Evolutionary conservation across 1,284 basidiomycete genomes (phyloP), one percentile per base, ranked within the genome.

Genomic region (Cryptococcus maquisensis): DNA sequence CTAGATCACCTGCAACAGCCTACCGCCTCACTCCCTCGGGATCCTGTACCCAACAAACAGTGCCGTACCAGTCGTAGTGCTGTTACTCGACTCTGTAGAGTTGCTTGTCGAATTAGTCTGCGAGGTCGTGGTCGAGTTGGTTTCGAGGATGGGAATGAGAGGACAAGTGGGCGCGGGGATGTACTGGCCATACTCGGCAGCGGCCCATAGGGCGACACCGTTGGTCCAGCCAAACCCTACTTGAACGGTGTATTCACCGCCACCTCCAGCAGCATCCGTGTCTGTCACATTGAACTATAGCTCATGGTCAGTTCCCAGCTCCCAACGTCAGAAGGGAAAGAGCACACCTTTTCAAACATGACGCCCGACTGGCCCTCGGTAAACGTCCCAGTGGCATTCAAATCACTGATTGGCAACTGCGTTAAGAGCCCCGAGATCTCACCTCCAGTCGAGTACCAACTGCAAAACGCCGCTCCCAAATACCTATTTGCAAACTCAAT

Each of bases 401-500:
- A 79, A 66, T 88, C 83, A 18, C 79, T 75, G 47, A 85, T 78
- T 0, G 90, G 83, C 16, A 93, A 79, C 60, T 83, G 81, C 20
- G 85, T 80, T 9, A 93, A 75, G 26, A 91, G 24, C 15, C 81
- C 82, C 2, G 83, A 80, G 47, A 95, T 86, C 5, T 82, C 82
- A 2, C 91, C 92, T 37, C 91, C 91, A 0, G 90, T 94, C 82
- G 68, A 65, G 57, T 68, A 68, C 92, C 93, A 97, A 61, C 88
- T 90, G 74, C 93, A 95, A 60, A 95, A 82, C 1, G 84, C 84
- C 52, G 88, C 87, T 38, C 86, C 79, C 62, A 90, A 79, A 73
- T 92, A 95, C 26, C 69, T 51, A 55, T 72, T 69, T 16, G 69
- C 74, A 52, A 63, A 73, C 71, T 90, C 84, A 48, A 87, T 81